phyloP scores from a whole-genome alignment of 768 basidiomycete genomes.

The Sarcomyxa edulis region DNA sequence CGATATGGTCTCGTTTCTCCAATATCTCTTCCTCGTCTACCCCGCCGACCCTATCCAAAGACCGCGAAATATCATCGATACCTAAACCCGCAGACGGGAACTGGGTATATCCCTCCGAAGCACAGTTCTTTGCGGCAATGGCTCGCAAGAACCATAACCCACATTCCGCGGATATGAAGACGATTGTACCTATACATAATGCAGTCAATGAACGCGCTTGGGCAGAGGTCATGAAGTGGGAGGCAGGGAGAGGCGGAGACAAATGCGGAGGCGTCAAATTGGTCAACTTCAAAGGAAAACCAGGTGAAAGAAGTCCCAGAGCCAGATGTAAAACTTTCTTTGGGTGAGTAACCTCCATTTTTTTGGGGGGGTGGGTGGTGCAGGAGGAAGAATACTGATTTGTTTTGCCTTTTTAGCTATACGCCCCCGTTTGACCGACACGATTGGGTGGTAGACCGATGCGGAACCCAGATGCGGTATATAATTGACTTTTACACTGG shows the following conservation, averaged over 20 bases:
- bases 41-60: constrained; percentile 44
- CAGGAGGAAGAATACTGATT: too few species aligned
- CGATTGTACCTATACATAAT: constrained; percentile 97
- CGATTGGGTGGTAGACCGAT: constrained; percentile 95
- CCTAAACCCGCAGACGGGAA: constrained; percentile 66
- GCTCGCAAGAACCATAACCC: constrained; percentile 91
- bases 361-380: too few species aligned
- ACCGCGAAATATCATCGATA: constrained; percentile 85
- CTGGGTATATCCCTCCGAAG: constrained; percentile 98
- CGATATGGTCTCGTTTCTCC: constrained; percentile 39
- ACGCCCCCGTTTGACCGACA: constrained; percentile 94
- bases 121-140: constrained; percentile 99
- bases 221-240: constrained; percentile 81
- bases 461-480: constrained; percentile 85
- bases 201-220: constrained; percentile 96
- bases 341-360: constrained; percentile 59
- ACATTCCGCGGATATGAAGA: constrained; percentile 83
- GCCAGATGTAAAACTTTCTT: constrained; percentile 79
- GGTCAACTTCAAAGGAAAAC: constrained; percentile 88
- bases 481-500: constrained; percentile 99
- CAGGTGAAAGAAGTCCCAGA: constrained; percentile 72
- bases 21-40: constrained; percentile 14
- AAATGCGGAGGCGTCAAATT: constrained; percentile 77
- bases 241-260: constrained; percentile 74
- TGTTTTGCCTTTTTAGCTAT: constrained; percentile 49